Evolutionary conservation across 169 alveolate species (phyloP).

Genomic region (Plasmodium reichenowi): DNA sequence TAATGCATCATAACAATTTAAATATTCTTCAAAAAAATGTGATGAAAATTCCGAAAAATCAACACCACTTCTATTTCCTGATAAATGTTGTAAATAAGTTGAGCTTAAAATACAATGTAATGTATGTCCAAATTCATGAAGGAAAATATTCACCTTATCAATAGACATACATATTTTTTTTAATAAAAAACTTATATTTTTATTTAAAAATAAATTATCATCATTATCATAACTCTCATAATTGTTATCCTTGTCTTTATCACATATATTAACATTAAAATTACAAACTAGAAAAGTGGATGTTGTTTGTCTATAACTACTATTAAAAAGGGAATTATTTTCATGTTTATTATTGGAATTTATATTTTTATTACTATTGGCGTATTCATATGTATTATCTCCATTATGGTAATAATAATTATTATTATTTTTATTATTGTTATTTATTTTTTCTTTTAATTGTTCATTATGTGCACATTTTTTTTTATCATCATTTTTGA

Average conservation of each 20-base stretch:
- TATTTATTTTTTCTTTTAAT: background rate
- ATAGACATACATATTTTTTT: constrained; percentile 72
- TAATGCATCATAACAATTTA: constrained; percentile 53
- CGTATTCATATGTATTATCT: background rate
- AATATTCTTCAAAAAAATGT: constrained; percentile 83
- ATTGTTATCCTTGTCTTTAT: constrained; percentile 3
- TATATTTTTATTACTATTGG: background rate
- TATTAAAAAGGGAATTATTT: background rate
- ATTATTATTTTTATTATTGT: background rate
- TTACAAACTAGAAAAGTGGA: constrained; percentile 83
- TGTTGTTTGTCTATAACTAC: constrained; percentile 78
- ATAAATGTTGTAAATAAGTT: constrained; percentile 84
- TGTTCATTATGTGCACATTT: background rate
- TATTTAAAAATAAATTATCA: background rate
- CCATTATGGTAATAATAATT: background rate
- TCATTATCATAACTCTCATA: too few relatives aligned
- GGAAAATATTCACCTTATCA: constrained; percentile 75
- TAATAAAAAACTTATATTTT: constrained; percentile 11
- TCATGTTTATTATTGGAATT: background rate
- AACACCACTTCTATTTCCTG: constrained; percentile 87
- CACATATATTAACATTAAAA: constrained; percentile 53
- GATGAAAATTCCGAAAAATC: constrained; percentile 88
- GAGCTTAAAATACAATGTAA: constrained; percentile 84
- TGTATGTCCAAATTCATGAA: constrained; percentile 88
- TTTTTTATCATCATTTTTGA: background rate